Evolutionary conservation across 1,284 basidiomycete species (phyloP).

Genomic region (Coniferiporia weirii): DNA sequence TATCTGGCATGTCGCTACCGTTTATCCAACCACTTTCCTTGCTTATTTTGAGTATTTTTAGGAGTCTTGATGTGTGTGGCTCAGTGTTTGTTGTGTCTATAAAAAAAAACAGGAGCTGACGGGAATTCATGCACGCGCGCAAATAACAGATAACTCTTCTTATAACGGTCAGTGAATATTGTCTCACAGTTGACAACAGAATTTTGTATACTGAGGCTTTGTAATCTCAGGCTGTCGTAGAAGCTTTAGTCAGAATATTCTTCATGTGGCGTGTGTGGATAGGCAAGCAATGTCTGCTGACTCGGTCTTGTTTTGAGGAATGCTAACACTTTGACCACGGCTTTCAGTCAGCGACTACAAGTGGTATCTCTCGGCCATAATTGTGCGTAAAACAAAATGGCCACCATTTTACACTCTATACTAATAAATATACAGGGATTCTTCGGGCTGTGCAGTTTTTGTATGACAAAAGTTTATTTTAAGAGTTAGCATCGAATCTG

Average conservation of each 20-base stretch:
- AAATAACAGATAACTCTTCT: background rate
- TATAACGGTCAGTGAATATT: background rate
- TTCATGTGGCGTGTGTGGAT: conserved; percentile 6
- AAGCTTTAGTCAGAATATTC: background rate
- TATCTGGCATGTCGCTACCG: background rate
- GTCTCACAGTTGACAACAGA: background rate
- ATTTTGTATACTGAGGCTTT: background rate
- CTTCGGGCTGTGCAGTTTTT: background rate
- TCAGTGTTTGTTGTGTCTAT: too few species aligned
- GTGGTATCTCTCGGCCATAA: background rate
- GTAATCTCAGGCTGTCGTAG: background rate
- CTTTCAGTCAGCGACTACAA: background rate
- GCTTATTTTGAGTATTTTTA: background rate
- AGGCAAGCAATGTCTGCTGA: background rate
- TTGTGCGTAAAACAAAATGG: background rate
- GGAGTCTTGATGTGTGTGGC: background rate
- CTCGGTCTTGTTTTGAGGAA: background rate
- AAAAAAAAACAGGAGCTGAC: too few species aligned
- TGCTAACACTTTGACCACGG: background rate
- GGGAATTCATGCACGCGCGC: too few species aligned
- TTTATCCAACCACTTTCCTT: too few species aligned
- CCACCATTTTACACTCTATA: background rate
- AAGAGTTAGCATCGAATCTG: background rate
- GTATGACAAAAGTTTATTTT: background rate
- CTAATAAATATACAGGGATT: background rate